phyloP scores from a whole-genome alignment of 345 rosid genomes.

The Salix suchowensis region DNA sequence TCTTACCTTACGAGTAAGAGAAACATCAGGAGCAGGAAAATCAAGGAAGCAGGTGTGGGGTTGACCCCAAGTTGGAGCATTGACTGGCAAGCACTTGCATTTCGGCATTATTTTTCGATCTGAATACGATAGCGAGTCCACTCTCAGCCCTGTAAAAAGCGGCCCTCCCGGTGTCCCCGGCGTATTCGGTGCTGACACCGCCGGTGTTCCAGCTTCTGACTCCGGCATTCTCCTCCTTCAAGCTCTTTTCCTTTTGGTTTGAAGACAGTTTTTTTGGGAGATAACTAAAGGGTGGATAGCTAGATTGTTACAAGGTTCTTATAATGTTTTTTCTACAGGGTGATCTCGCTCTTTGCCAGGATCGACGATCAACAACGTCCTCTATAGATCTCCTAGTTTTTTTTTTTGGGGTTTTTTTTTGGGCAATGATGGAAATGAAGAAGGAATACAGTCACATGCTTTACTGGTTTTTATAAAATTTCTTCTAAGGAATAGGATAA shows the following conservation, averaged over 20 bases:
- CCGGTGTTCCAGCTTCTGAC: constrained; percentile 33
- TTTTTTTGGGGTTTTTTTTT: constrained; percentile 17
- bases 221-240: constrained; percentile 33
- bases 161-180: constrained; percentile 97
- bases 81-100: constrained; percentile 89
- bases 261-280: constrained; percentile 6
- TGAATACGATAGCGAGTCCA: constrained; percentile 74
- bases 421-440: not conserved
- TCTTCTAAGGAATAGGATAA: constrained; percentile 37
- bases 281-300: not conserved
- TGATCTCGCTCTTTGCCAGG: constrained; percentile 46
- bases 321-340: constrained; percentile 46
- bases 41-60: constrained; percentile 71
- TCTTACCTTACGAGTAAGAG: constrained; percentile 96
- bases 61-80: constrained; percentile 62
- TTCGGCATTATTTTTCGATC: constrained; percentile 81
- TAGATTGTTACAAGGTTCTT: constrained; percentile 30
- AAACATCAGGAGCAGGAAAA: constrained; percentile 58
- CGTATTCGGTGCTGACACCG: constrained; percentile 77
- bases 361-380: constrained; percentile 19
- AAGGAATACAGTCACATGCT: constrained; percentile 40
- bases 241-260: not conserved
- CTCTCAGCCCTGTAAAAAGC: constrained; percentile 60
- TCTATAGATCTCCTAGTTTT: not conserved
- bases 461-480: constrained; percentile 46